These are phyloP conservation scores for Inonotus obliquus DNA, from an alignment of 1,284 basidiomycete genomes.

Conservation along the genomic window DNA sequence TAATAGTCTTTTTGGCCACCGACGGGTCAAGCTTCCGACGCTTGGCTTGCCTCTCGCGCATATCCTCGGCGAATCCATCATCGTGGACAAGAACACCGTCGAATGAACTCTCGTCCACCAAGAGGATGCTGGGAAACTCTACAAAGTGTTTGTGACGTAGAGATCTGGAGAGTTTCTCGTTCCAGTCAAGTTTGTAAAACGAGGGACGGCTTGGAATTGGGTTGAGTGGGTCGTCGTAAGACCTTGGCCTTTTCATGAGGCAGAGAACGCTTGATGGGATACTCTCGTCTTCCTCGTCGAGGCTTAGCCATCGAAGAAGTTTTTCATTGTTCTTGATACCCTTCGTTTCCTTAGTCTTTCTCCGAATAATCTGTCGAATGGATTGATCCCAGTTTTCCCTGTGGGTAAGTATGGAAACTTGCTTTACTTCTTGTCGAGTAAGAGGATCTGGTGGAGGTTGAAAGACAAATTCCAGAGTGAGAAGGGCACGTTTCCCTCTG, in stretches of 20 bases:
- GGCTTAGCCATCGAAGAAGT: conserved; percentile 49
- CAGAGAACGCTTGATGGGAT: conserved; percentile 50
- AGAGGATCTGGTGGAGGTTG: conserved; percentile 43
- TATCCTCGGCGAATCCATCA: conserved; percentile 36
- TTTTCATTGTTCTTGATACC: conserved; percentile 35
- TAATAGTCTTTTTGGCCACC: conserved; percentile 50
- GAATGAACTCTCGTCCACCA: conserved; percentile 62
- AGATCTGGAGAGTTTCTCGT: conserved; percentile 39
- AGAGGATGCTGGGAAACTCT: conserved; percentile 77
- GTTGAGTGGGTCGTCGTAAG: conserved; percentile 30
- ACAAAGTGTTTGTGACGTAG: conserved; percentile 64
- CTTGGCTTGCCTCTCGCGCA: conserved; percentile 39
- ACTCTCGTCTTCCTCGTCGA: conserved; percentile 30
- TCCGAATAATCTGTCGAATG: conserved; percentile 46
- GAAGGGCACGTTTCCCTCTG: conserved; percentile 61
- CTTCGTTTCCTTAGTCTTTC: conserved; percentile 37
- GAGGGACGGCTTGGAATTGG: conserved; percentile 22
- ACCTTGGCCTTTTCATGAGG: conserved; percentile 47
- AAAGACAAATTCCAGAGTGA: conserved; percentile 72
- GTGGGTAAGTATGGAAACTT: conserved; percentile 53
- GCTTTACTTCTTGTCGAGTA: conserved; percentile 33
- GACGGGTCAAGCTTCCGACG: conserved; percentile 47
- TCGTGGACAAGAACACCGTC: conserved; percentile 50
- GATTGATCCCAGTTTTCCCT: conserved; percentile 48
- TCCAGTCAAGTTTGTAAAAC: conserved; percentile 56